Base-by-base conservation (phyloP, 148 eudicot genomes). In the Euryodendron excelsum region DNA sequence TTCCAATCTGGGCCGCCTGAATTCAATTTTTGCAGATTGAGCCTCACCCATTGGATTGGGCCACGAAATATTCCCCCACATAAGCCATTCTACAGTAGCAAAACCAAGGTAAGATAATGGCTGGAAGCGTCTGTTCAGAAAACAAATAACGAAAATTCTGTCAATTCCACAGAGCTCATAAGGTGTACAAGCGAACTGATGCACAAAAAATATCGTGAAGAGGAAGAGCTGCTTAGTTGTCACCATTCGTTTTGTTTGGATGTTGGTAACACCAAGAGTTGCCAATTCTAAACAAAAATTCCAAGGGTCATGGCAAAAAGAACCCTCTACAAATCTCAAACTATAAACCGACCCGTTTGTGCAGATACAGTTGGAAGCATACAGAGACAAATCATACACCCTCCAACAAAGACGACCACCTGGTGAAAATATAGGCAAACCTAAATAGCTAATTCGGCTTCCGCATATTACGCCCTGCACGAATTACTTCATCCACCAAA, bases 391-490 rank as follows among this genome's bases (percentile, higher is more conserved):
- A 1, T 30, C 20, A 28, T 0, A 56, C 21, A 0, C 14, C 36
- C 23, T 53, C 68, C 68, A 61, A 30, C 28, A 37, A 31, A 62
- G 11, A 65, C 45, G 18, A 79, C 67, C 5, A 25, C 65, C 34
- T 25, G 13, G n/a, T 21, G 34, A 10, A 36, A 64, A 5, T 63
- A 23, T 0, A 23, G 50, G 34, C 61, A 73, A 33, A 15, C 10
- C 8, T 17, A 23, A 72, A 73, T 27, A 75, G 23, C 81, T 91
- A 94, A 69, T 65, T 89, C n/a, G 98, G 98, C 86, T 95, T 95
- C 86, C 97, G 81, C 98, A 93, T 95, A 83, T 95, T 95, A 63
- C 99, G 97, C 21, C 99, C 99, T 71, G 99, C 97, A 75, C 97
- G 96, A 56, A 95, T 95, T 62, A 95, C 97, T 88, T 95, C 99